A percentile compares a stretch with the other conserved stretches of the same genome.
Evolutionary conservation across 192 early-diverging fungal species (phyloP).

Genomic region (Phycomyces blakesleeanus): DNA sequence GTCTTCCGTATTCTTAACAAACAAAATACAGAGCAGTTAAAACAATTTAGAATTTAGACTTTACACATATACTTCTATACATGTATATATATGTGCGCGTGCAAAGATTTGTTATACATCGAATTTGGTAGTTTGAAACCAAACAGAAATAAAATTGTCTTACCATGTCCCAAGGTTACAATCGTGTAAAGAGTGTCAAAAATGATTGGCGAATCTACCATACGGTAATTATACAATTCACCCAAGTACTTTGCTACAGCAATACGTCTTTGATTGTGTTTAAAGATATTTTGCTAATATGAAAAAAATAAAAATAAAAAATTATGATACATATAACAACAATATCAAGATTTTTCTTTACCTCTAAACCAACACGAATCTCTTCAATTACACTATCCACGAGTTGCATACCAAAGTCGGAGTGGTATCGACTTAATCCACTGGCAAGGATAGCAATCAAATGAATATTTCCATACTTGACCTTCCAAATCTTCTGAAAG

Average conservation of each 20-base stretch:
- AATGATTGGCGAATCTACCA: slow-evolving; percentile 74
- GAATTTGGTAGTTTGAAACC: not conserved
- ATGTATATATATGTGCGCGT: no score
- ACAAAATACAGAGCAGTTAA: no score
- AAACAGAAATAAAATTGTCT: slow-evolving; percentile 2
- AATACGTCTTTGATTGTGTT: slow-evolving; percentile 89
- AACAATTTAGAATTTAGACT: no score
- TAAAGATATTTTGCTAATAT: slow-evolving; percentile 68
- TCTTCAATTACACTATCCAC: slow-evolving; percentile 85
- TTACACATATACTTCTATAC: no score
- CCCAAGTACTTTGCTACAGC: slow-evolving; percentile 80
- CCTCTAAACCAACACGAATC: slow-evolving; percentile 85
- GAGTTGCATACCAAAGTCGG: slow-evolving; percentile 83
- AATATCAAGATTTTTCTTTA: slow-evolving; percentile 11
- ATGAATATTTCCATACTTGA: slow-evolving; percentile 85
- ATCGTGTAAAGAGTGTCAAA: slow-evolving; percentile 86
- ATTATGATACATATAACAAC: not conserved
- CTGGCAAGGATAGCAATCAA: slow-evolving; percentile 77
- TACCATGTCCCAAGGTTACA: slow-evolving; percentile 82
- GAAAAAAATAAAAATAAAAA: not conserved
- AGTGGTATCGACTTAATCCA: slow-evolving; percentile 75
- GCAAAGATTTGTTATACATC: no score
- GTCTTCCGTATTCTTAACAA: slow-evolving; percentile 42
- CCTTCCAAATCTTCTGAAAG: slow-evolving; percentile 92
- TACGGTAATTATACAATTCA: slow-evolving; percentile 87